Evolutionary conservation across 2,329 filamentous ascomycete genomes (phyloP), one percentile per base, ranked within the genome.

Genomic region (Hymenoscyphus albidus): DNA sequence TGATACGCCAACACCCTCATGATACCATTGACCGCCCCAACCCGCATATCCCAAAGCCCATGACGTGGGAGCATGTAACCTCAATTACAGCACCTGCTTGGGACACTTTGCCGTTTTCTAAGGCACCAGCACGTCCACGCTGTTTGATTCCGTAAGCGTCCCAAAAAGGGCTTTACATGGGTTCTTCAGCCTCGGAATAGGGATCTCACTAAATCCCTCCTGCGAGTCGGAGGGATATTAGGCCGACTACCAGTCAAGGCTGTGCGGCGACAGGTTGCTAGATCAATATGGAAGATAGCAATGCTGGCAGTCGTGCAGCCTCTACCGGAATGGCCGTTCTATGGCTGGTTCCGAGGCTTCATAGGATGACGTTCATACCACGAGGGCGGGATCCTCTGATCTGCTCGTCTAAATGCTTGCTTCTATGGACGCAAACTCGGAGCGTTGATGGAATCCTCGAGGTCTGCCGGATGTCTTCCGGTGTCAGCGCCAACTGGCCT

Each of bases 171-270:
- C 38, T 48, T 31, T 59, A 18, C n/a, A 42, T 51, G 42, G 35
- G 13, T 14, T 40, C 31, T 48, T 61, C 42, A 48, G 42, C 42
- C 42, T 48, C 42, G 42, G n/a, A 16, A n/a, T 27, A n/a, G 44
- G 44, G 42, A 3, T 9, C 4, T 12, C 1, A 35, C 35, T 6
- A 35, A 35, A 35, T 35, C 35, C 35, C 35, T 35, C 55, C 31
- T 56, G 38, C n/a, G 55, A 68, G 62, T 64, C 65, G 69, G 64
- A 44, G 35, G 61, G 60, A 69, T 65, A 66, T 68, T 63, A 44
- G 16, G 32, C 70, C 70, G 70, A 69, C 59, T 64, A 51, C 31
- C 10, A 35, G 35, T 35, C 9, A 10, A 10, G 9, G 35, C 9
- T 27, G 27, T 27, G 27, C 27, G 27, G 27, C 27, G 27, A 27